Percentiles rank a stretch among this genome's conserved stretches.
phyloP scores from a whole-genome alignment of 139 green algal species.

The Klebsormidium nitens region DNA sequence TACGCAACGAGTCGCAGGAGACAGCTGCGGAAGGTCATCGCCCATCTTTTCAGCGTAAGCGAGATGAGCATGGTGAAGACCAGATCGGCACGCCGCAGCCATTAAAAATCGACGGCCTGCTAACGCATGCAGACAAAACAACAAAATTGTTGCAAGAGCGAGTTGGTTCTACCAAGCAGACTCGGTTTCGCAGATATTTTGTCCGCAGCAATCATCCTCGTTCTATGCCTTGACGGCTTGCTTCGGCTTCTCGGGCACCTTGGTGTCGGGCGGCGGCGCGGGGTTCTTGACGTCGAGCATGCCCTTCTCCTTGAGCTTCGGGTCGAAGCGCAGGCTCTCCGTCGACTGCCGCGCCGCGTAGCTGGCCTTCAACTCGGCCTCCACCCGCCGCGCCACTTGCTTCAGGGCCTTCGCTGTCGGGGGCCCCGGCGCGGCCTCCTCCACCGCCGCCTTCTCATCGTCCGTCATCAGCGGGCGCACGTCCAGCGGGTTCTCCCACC shows the following conservation, averaged over 20 bases:
- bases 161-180: too few relatives aligned
- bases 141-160: too few relatives aligned
- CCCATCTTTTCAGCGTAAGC: too few relatives aligned
- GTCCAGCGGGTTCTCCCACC: constrained; percentile 44
- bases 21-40: too few relatives aligned
- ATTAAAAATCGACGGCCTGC: too few relatives aligned
- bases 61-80: too few relatives aligned
- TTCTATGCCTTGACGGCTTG: too few relatives aligned
- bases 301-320: constrained; percentile 41
- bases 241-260: constrained; percentile 20
- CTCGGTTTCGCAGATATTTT: too few relatives aligned
- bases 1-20: too few relatives aligned
- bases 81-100: too few relatives aligned
- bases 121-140: too few relatives aligned
- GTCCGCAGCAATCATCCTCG: too few relatives aligned
- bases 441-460: constrained; percentile 17
- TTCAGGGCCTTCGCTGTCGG: constrained; percentile 18
- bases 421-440: constrained; percentile 19
- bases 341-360: constrained; percentile 16
- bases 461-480: constrained; percentile 44
- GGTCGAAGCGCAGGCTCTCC: constrained; percentile 39
- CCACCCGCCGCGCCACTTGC: constrained; percentile 29
- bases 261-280: constrained; percentile 19
- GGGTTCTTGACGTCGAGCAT: constrained; percentile 39
- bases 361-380: constrained; percentile 14